Base-by-base conservation (phyloP, 352 stramenopile genomes). In the Globisporangium rhizosaccharum region DNA sequence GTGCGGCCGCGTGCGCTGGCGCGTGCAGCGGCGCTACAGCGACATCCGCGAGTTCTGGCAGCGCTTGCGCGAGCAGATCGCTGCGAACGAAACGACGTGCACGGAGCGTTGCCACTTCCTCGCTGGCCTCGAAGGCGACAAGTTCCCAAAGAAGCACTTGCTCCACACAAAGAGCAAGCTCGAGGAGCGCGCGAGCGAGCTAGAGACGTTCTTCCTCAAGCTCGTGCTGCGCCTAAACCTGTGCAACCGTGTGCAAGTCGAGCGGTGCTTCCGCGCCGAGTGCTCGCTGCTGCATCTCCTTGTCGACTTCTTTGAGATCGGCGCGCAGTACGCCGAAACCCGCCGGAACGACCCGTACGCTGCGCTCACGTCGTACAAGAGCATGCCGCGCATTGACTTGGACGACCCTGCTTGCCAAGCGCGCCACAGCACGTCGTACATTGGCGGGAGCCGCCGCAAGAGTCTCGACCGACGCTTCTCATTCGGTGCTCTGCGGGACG, bases 61-160 rank as follows among this genome's bases (percentile, higher is more conserved):
- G 7, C 52, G 61, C n/a, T 67, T 90, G 46, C 70, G 74, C 53
- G 71, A 66, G 37, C 30, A 65, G 17, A 57, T 85, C 2, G 59
- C 59, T 2, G 65, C 69, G 20, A 71, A 70, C 57, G 55, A 61
- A n/a, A 41, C 52, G 0, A 56, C 61, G 14, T 88, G 81, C 63
- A 78, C 68, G 0, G 81, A 90, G 53, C 72, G 73, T 41, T 82
- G 71, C 59, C 81, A 90, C 60, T 90, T 88, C 52, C 68, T 90
- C 26, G 72, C 69, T 3, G 81, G 81, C 12, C 65, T 87, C 17
- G 78, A 90, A 56, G 65, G 68, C 51, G 77, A 88, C 71, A 87
- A 86, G 64, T 90, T 90, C 63, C 81, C 81, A 17, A 88, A 87
- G 67, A 88, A 85, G 63, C 74, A 79, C 44, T 53, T 90, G 33